A percentile compares a stretch with the other conserved stretches of the same genome.
These are phyloP conservation scores for Nepenthes mirabilis DNA, from an alignment of 148 eudicot genomes.

Conservation along the genomic window DNA sequence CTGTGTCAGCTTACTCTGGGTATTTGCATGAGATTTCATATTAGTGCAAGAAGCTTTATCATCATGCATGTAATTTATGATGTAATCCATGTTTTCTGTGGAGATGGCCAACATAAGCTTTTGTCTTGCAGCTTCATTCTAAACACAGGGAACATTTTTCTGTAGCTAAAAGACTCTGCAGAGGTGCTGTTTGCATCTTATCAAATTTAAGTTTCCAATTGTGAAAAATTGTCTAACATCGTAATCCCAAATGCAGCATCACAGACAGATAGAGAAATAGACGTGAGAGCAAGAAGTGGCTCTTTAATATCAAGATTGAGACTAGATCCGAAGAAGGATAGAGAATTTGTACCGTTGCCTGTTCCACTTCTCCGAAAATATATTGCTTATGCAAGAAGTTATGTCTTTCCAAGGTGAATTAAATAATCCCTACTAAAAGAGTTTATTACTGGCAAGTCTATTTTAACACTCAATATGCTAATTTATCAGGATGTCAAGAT, in stretches of 20 bases:
- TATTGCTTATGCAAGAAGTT: constrained; percentile 83
- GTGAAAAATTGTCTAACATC: constrained; percentile 6
- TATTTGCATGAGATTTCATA: not conserved
- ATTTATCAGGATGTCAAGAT: constrained; percentile 62
- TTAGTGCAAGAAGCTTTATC: not conserved
- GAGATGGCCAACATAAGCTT: not conserved
- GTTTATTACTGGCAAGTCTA: not conserved
- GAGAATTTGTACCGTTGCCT: constrained; percentile 74
- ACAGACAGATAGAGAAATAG: constrained; percentile 19
- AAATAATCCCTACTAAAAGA: not conserved
- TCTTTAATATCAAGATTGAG: constrained; percentile 62
- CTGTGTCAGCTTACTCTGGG: too few species aligned
- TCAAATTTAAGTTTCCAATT: not conserved
- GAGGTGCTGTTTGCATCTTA: constrained; percentile 29
- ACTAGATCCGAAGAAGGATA: constrained; percentile 65
- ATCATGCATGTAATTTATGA: not conserved
- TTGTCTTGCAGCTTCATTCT: constrained; percentile 73
- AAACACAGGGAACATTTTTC: constrained; percentile 53
- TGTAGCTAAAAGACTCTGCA: constrained; percentile 43
- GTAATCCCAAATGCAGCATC: constrained; percentile 31
- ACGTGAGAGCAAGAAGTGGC: constrained; percentile 25
- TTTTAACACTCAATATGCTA: not conserved
- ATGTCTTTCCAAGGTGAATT: constrained; percentile 61
- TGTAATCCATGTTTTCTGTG: not conserved
- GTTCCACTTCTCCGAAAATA: constrained; percentile 82